Percentiles rank a stretch among this genome's conserved stretches.
phyloP scores from a whole-genome alignment of 108 stramenopile genomes.

The Epithemia pelagica region DNA sequence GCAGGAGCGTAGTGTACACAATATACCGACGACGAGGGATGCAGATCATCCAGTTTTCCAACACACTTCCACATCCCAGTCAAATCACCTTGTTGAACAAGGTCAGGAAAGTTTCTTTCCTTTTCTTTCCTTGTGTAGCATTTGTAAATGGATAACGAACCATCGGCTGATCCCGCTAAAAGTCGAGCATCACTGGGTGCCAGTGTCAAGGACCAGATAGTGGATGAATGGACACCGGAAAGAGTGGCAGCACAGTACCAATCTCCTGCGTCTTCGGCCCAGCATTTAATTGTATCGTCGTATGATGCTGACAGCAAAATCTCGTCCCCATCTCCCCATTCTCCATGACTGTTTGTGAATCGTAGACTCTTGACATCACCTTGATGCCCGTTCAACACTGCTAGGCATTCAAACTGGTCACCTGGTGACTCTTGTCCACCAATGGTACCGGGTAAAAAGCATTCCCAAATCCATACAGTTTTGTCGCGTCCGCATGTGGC shows the following conservation, averaged over 20 bases:
- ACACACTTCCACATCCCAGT: slow-evolving; percentile 73
- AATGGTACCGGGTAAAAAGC: slow-evolving; percentile 59
- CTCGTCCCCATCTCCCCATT: slow-evolving; percentile 80
- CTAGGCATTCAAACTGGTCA: slow-evolving; percentile 88
- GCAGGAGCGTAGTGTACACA: slow-evolving; percentile 76
- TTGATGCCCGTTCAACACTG: slow-evolving; percentile 92
- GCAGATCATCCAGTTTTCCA: slow-evolving; percentile 55
- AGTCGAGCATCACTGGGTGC: slow-evolving; percentile 71
- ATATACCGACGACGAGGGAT: slow-evolving; percentile 52
- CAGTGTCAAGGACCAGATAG: slow-evolving; percentile 86
- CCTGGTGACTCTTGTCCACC: slow-evolving; percentile 35
- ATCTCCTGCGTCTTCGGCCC: slow-evolving; percentile 95
- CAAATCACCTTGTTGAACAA: slow-evolving; percentile 10
- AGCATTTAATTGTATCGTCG: slow-evolving; percentile 88
- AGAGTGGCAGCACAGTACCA: slow-evolving; percentile 89
- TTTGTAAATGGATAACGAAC: slow-evolving; percentile 68
- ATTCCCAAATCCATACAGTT: slow-evolving; percentile 98
- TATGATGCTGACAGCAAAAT: slow-evolving; percentile 81
- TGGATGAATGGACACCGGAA: slow-evolving; percentile 55
- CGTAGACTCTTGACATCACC: slow-evolving; percentile 91
- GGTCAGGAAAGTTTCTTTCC: slow-evolving; percentile 19
- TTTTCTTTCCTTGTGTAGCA: slow-evolving; percentile 51
- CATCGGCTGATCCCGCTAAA: slow-evolving; percentile 72
- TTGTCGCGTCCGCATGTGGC: slow-evolving; percentile 98
- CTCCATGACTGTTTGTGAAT: slow-evolving; percentile 76